Evolutionary conservation across 345 rosid genomes (phyloP).

Genomic region (Citrus inodora): DNA sequence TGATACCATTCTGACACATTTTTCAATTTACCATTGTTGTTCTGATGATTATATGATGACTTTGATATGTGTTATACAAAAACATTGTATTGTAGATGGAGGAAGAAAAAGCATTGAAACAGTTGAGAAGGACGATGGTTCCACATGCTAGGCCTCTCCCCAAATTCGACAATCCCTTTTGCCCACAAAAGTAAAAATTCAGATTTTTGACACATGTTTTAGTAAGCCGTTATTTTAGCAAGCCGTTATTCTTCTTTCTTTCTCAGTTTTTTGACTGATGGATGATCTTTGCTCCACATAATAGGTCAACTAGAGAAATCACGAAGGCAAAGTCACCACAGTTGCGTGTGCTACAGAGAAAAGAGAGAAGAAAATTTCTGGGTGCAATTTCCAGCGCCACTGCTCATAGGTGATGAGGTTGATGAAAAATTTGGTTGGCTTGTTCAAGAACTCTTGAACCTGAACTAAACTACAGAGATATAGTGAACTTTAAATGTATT

Average conservation of each 20-base stretch:
- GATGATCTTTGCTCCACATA: not conserved
- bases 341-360: slow-evolving; percentile 46
- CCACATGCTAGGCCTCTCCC: slow-evolving; percentile 92
- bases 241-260: not conserved
- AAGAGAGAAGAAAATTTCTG: slow-evolving; percentile 19
- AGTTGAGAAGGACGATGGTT: slow-evolving; percentile 84
- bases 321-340: slow-evolving; percentile 70
- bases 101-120: slow-evolving; percentile 90
- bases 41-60: too few species aligned
- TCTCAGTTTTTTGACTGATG: not conserved
- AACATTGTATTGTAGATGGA: slow-evolving; percentile 51
- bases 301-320: slow-evolving; percentile 58
- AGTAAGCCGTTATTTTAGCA: not conserved
- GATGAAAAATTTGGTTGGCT: not conserved
- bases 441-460: slow-evolving; percentile 93
- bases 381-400: slow-evolving; percentile 39
- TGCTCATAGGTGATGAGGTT: slow-evolving; percentile 35
- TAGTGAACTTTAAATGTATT: not conserved
- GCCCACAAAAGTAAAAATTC: slow-evolving; percentile 59
- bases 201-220: not conserved
- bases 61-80: not conserved
- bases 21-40: not conserved
- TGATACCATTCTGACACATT: not conserved
- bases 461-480: not conserved
- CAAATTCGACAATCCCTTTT: slow-evolving; percentile 77